These are phyloP conservation scores for Xylaria castorea DNA, from an alignment of 495 filamentous ascomycete genomes.

Conservation along the genomic window DNA sequence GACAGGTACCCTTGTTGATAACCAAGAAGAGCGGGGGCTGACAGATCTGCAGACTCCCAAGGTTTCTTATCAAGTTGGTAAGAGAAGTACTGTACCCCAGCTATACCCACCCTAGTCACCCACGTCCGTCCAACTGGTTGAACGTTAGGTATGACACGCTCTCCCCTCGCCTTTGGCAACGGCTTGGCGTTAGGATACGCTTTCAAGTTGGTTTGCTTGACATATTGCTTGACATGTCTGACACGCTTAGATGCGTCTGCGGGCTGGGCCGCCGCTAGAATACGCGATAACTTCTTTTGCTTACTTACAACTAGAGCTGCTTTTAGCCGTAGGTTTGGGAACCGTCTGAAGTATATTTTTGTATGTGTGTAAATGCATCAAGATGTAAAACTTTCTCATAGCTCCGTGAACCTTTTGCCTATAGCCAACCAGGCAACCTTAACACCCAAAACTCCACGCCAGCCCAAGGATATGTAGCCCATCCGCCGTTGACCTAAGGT, in stretches of 20 bases:
- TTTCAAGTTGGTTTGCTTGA: not conserved
- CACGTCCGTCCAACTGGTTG: slow-evolving; percentile 14
- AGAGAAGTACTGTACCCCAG: slow-evolving; percentile 17
- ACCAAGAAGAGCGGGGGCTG: slow-evolving; percentile 17
- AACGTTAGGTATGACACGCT: slow-evolving; percentile 17
- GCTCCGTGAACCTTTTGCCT: slow-evolving; percentile 26
- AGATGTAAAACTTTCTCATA: slow-evolving; percentile 1
- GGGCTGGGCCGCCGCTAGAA: slow-evolving; percentile 24
- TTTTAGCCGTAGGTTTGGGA: not conserved
- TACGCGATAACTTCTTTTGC: slow-evolving; percentile 16
- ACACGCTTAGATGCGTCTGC: not conserved
- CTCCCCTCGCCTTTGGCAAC: not conserved
- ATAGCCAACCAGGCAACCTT: slow-evolving; percentile 23
- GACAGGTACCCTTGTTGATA: slow-evolving; percentile 16
- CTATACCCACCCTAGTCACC: slow-evolving; percentile 16
- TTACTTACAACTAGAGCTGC: not conserved
- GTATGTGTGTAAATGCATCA: slow-evolving; percentile 18
- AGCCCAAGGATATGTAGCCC: slow-evolving; percentile 11
- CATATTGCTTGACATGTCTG: slow-evolving; percentile 1
- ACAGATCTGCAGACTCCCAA: slow-evolving; percentile 22
- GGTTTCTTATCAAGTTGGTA: slow-evolving; percentile 12
- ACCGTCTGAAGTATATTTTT: not conserved
- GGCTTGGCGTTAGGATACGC: not conserved
- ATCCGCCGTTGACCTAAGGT: slow-evolving; percentile 2
- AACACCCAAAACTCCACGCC: slow-evolving; percentile 24